Percentiles rank a stretch among this genome's conserved stretches.
Conservation (phyloP, 331 rosid species). For the Prunus yedoensis region DNA sequence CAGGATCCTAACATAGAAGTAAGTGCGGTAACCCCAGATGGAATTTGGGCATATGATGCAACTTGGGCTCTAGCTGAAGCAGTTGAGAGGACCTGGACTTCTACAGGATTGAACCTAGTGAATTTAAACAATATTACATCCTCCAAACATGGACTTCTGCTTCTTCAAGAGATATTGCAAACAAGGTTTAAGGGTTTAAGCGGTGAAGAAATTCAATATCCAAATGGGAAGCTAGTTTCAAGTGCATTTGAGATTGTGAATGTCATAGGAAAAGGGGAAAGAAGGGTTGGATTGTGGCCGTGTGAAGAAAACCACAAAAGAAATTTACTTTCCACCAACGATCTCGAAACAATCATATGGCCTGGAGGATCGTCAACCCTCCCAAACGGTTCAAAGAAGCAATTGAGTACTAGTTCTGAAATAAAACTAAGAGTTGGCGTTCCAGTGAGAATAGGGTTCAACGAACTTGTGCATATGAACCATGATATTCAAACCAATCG, state of each 20-base stretch:
- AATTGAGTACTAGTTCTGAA: not conserved
- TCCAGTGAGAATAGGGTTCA: not conserved
- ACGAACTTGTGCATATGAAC: not conserved
- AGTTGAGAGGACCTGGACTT: constrained; percentile 5
- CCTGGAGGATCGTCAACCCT: constrained; percentile 20
- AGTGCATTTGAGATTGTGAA: constrained; percentile 14
- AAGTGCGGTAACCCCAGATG: not conserved
- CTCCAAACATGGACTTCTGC: not conserved
- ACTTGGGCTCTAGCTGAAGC: constrained; percentile 23
- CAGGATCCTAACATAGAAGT: not conserved
- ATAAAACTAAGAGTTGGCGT: constrained; percentile 22
- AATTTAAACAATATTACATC: too few relatives aligned
- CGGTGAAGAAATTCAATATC: constrained; percentile 11
- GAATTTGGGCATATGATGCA: constrained; percentile 13
- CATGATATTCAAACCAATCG: too few relatives aligned
- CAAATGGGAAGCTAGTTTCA: not conserved
- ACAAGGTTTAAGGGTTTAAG: constrained; percentile 22
- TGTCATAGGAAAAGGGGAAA: constrained; percentile 11
- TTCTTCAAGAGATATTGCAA: constrained; percentile 4
- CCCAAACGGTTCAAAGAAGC: not conserved
- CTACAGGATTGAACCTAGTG: not conserved
- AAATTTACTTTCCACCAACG: not conserved
- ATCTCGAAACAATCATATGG: constrained; percentile 22
- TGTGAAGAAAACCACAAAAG: not conserved
- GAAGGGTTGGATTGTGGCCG: constrained; percentile 16